Evolutionary conservation across 2,329 filamentous ascomycete species (phyloP).

Genomic region (Gaeumannomyces tritici): DNA sequence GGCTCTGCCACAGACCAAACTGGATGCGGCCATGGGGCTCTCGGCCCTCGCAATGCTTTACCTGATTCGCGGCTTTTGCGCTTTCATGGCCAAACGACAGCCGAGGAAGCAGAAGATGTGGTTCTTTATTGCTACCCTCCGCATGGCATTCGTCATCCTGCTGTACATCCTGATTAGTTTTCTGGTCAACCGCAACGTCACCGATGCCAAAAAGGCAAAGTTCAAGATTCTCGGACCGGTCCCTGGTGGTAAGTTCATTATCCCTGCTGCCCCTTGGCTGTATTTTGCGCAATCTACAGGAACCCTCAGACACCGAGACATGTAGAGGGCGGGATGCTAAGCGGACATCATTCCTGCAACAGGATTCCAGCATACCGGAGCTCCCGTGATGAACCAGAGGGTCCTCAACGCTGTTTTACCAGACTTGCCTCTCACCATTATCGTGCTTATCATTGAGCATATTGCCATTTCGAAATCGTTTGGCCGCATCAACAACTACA

Average conservation of each 20-base stretch:
- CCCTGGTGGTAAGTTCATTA: slow-evolving; percentile 51
- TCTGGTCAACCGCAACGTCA: slow-evolving; percentile 62
- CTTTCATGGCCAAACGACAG: slow-evolving; percentile 47
- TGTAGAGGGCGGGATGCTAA: neutral
- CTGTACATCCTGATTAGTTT: slow-evolving; percentile 86
- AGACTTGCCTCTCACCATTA: slow-evolving; percentile 75
- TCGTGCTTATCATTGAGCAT: slow-evolving; percentile 93
- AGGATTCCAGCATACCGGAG: slow-evolving; percentile 71
- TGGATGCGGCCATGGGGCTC: slow-evolving; percentile 66
- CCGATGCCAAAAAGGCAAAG: slow-evolving; percentile 37
- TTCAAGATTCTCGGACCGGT: slow-evolving; percentile 70
- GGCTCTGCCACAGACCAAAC: slow-evolving; percentile 28
- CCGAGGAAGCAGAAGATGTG: slow-evolving; percentile 54
- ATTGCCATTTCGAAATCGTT: slow-evolving; percentile 97
- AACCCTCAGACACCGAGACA: neutral
- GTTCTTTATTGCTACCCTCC: slow-evolving; percentile 66
- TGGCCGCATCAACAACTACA: slow-evolving; percentile 91
- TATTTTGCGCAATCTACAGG: neutral
- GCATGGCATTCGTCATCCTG: slow-evolving; percentile 67
- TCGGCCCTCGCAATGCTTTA: slow-evolving; percentile 59
- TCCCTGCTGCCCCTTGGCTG: no score
- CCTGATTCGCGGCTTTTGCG: slow-evolving; percentile 50
- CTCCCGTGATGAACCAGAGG: slow-evolving; percentile 55
- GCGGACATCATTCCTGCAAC: neutral
- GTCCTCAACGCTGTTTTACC: slow-evolving; percentile 60